phyloP scores from a whole-genome alignment of 2,329 filamentous ascomycete genomes.

The Gliomastix tumulicola region DNA sequence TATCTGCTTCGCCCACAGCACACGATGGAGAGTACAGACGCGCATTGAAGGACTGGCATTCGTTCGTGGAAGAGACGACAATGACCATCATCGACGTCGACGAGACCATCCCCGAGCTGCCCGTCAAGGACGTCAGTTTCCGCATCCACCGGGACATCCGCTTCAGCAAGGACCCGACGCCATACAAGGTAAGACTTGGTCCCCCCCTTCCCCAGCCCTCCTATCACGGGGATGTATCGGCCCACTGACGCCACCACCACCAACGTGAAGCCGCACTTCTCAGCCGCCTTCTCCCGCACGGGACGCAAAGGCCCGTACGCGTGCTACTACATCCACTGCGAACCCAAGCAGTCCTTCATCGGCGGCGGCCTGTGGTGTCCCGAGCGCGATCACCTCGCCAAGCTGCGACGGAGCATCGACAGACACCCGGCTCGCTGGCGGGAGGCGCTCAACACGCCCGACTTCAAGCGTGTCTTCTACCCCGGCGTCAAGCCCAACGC shows the following conservation, averaged over 20 bases:
- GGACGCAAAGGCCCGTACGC: constrained; percentile 84
- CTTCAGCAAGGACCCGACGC: constrained; percentile 77
- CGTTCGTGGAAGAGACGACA: constrained; percentile 67
- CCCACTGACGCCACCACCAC: no score
- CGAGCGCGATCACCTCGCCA: constrained; percentile 56
- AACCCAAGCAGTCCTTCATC: constrained; percentile 61
- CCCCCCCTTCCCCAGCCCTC: constrained; percentile 12
- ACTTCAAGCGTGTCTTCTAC: constrained; percentile 60
- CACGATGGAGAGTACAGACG: constrained; percentile 75
- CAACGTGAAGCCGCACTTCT: constrained; percentile 66
- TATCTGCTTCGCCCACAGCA: constrained; percentile 48
- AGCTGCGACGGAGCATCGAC: constrained; percentile 70
- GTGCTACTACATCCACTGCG: constrained; percentile 79
- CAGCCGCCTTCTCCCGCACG: constrained; percentile 79
- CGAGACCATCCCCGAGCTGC: constrained; percentile 78
- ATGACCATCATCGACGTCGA: constrained; percentile 66
- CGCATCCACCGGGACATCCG: constrained; percentile 83
- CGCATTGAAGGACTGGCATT: constrained; percentile 73
- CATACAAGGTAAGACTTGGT: constrained; percentile 63
- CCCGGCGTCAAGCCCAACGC: constrained; percentile 26
- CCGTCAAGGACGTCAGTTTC: constrained; percentile 78
- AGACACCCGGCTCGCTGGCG: constrained; percentile 64
- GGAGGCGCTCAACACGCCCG: constrained; percentile 51
- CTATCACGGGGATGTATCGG: no score
- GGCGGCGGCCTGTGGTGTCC: constrained; percentile 81